Percentiles rank a stretch among this genome's conserved stretches.
phyloP scores from a whole-genome alignment of 768 basidiomycete species.

The Suillus tomentosus region DNA sequence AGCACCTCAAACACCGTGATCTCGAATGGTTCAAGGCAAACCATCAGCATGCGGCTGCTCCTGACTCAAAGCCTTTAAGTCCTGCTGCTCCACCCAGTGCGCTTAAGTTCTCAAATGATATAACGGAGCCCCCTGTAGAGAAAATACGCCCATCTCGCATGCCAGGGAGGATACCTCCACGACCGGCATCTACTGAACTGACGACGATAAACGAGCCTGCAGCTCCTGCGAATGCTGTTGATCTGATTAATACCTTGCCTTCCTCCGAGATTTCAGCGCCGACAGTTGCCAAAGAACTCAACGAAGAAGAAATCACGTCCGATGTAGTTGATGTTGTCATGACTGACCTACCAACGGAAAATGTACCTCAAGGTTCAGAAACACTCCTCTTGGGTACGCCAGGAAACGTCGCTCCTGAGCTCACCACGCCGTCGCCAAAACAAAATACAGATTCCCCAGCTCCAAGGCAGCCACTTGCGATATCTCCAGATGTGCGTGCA shows the following conservation, averaged over 20 bases:
- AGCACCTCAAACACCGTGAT: conserved; percentile 30
- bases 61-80: neutral
- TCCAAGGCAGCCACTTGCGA: neutral
- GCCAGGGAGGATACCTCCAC: conserved; percentile 5
- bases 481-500: neutral
- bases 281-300: neutral
- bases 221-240: neutral
- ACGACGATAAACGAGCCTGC: neutral
- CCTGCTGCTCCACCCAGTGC: neutral
- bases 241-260: neutral
- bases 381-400: neutral
- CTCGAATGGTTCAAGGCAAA: conserved; percentile 31
- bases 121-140: neutral
- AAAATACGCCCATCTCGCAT: conserved; percentile 7
- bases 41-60: conserved; percentile 11
- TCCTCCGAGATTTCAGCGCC: neutral
- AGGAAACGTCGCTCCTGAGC: neutral
- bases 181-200: neutral
- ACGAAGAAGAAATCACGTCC: neutral
- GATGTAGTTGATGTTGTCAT: neutral
- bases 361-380: neutral
- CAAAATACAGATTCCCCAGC: neutral
- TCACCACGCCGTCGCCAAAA: neutral
- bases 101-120: neutral
- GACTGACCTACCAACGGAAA: neutral